phyloP scores from a whole-genome alignment of 2,329 filamentous ascomycete genomes.

The Talaromyces amestolkiae region DNA sequence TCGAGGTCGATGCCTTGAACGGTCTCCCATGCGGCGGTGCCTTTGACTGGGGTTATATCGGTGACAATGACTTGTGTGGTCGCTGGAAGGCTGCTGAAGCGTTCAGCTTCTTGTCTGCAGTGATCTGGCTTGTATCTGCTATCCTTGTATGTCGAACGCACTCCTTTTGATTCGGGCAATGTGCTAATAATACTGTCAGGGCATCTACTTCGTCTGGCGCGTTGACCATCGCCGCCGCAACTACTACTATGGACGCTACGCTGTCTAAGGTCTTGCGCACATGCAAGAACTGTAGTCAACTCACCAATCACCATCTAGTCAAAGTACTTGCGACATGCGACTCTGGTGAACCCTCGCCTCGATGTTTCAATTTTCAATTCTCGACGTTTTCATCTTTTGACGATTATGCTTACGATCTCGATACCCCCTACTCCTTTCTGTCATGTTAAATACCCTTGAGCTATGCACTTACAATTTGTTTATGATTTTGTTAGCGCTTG shows the following conservation, averaged over 20 bases:
- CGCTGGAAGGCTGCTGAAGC: conserved; percentile 70
- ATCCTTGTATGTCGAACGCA: conserved; percentile 46
- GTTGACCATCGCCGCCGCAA: conserved; percentile 15
- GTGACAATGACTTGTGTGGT: conserved; percentile 55
- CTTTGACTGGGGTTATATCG: conserved; percentile 61
- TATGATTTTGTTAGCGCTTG: conserved; percentile 1
- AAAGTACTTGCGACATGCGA: background rate
- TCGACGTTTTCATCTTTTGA: background rate
- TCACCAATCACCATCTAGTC: background rate
- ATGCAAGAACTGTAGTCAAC: background rate
- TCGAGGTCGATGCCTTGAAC: conserved; percentile 59
- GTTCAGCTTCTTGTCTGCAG: conserved; percentile 68
- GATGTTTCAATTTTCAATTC: background rate
- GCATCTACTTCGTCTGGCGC: conserved; percentile 22
- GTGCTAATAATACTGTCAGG: conserved; percentile 9
- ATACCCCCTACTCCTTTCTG: conserved; percentile 7
- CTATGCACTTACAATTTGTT: background rate
- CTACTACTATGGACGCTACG: conserved; percentile 19
- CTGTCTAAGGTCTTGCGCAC: conserved; percentile 8
- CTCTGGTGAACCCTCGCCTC: background rate
- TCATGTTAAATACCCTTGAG: conserved; percentile 8
- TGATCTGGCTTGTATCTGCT: conserved; percentile 67
- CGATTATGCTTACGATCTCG: conserved; percentile 14
- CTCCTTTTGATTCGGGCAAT: background rate
- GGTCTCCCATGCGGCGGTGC: conserved; percentile 54